phyloP scores from a whole-genome alignment of 1,284 basidiomycete species.

The Exobasidium cylindrosporum region DNA sequence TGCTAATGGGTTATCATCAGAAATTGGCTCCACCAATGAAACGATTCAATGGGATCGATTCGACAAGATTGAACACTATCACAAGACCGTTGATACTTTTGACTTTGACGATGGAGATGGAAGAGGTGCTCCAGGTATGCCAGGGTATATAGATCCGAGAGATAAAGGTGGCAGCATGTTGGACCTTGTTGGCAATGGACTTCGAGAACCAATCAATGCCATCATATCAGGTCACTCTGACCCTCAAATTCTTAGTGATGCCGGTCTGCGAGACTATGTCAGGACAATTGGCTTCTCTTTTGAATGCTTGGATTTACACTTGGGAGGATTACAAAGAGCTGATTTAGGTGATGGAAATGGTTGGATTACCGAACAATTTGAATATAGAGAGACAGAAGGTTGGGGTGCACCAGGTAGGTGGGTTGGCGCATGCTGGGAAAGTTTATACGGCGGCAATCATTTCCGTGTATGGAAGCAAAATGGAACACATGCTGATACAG shows the following conservation, averaged over 20 bases:
- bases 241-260: conserved; percentile 66
- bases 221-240: conserved; percentile 83
- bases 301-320: conserved; percentile 80
- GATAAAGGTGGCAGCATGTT: conserved; percentile 3
- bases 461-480: conserved; percentile 56
- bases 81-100: neutral
- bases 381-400: conserved; percentile 50
- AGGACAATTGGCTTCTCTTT: conserved; percentile 67
- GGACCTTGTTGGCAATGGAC: conserved; percentile 67
- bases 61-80: neutral
- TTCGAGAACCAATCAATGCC: conserved; percentile 84
- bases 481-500: conserved; percentile 50
- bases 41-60: neutral
- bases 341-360: conserved; percentile 83
- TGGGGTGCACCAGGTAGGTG: conserved; percentile 50
- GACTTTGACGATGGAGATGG: conserved; percentile 20
- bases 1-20: neutral
- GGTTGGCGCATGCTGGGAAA: conserved; percentile 53
- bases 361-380: conserved; percentile 51
- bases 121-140: conserved; percentile 12
- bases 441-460: conserved; percentile 52
- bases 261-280: conserved; percentile 76
- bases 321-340: conserved; percentile 69
- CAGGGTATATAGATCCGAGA: conserved; percentile 4
- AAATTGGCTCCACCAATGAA: neutral